phyloP scores from a whole-genome alignment of 2,329 filamentous ascomycete species.

The Aspergillus piperis region DNA sequence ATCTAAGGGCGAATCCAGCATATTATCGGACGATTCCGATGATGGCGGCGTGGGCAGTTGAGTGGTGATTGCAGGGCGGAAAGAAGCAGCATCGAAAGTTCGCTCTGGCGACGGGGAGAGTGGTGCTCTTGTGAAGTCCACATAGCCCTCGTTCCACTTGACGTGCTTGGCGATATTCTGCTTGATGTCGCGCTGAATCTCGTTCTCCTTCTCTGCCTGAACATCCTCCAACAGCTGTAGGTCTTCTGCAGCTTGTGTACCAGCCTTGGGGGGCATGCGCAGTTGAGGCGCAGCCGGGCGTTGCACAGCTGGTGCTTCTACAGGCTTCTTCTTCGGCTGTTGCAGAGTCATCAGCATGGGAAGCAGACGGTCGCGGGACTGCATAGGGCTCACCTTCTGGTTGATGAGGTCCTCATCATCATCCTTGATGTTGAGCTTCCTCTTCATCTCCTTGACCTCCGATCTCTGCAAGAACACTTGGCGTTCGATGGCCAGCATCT shows the following conservation, averaged over 20 bases:
- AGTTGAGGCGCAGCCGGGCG: conserved; percentile 65
- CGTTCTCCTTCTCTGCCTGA: conserved; percentile 76
- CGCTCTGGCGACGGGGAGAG: conserved; percentile 75
- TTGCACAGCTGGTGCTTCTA: conserved; percentile 62
- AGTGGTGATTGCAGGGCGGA: conserved; percentile 68
- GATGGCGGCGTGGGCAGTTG: conserved; percentile 60
- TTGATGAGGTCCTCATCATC: conserved; percentile 95
- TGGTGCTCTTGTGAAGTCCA: conserved; percentile 83
- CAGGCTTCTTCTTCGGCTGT: conserved; percentile 70
- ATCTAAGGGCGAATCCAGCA: conserved; percentile 41
- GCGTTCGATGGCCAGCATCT: conserved; percentile 73
- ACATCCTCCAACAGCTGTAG: conserved; percentile 75
- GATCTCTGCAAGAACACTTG: conserved; percentile 80
- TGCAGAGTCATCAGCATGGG: conserved; percentile 36
- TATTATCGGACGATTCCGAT: conserved; percentile 50
- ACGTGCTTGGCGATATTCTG: conserved; percentile 84
- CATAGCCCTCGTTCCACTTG: conserved; percentile 86
- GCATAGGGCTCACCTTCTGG: conserved; percentile 69
- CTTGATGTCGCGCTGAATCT: conserved; percentile 79
- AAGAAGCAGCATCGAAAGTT: conserved; percentile 63
- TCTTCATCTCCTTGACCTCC: conserved; percentile 83
- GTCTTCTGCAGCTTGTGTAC: conserved; percentile 77
- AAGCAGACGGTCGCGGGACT: conserved; percentile 20
- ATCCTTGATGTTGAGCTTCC: conserved; percentile 82
- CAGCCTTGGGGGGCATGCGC: conserved; percentile 68